phyloP scores from a whole-genome alignment of 371 early-diverging fungal genomes.

The Phascolomyces articulosus region DNA sequence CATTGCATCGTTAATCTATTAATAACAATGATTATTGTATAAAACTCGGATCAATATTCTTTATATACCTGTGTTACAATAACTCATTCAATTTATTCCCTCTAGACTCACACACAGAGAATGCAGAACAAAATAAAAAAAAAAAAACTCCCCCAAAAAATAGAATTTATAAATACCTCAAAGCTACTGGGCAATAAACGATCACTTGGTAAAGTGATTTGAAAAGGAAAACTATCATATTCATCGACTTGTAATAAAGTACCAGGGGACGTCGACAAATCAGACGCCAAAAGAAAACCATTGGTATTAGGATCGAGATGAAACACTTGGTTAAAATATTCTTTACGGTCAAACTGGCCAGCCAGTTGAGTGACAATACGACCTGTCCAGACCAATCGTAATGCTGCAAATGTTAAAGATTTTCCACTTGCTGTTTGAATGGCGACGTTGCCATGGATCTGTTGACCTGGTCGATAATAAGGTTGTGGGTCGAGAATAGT shows the following conservation, averaged over 20 bases:
- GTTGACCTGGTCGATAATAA: constrained; percentile 9
- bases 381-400: constrained; percentile 7
- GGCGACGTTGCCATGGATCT: constrained; percentile 1
- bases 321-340: background rate
- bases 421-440: background rate
- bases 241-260: background rate
- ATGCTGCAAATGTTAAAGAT: background rate
- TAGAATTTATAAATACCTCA: too few relatives aligned
- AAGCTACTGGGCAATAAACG: constrained; percentile 10
- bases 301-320: constrained; percentile 6
- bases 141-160: too few relatives aligned
- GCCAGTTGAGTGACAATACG: background rate
- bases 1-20: constrained; percentile 7
- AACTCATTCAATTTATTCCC: background rate
- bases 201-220: constrained; percentile 1
- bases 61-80: background rate
- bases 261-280: background rate
- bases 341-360: background rate
- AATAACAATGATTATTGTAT: background rate
- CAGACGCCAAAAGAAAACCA: background rate
- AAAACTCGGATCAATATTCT: background rate
- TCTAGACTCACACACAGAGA: too few relatives aligned
- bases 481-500: background rate
- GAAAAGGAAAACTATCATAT: background rate
- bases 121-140: too few relatives aligned